These are phyloP conservation scores for Gaertneriomyces sp. DNA, from an alignment of 192 early-diverging fungal genomes.

Conservation along the genomic window DNA sequence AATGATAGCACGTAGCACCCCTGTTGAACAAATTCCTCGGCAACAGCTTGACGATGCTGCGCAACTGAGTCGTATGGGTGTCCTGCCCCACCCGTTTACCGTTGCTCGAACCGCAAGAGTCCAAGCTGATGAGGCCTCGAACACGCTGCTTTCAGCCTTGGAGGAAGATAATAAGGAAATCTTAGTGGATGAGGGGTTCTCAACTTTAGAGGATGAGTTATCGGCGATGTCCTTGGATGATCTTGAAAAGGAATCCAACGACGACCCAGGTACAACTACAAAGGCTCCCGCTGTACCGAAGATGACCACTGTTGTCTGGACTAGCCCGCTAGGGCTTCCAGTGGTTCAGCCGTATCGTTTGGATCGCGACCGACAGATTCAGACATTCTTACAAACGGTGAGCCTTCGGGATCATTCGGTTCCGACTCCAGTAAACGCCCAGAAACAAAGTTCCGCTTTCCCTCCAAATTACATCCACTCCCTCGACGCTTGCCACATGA, in stretches of 20 bases:
- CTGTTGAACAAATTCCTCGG: constrained; percentile 39
- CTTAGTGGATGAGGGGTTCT: constrained; percentile 14
- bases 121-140: not conserved
- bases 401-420: constrained; percentile 65
- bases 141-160: constrained; percentile 3
- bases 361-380: constrained; percentile 54
- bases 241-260: constrained; percentile 27
- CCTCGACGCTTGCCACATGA: constrained; percentile 95
- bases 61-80: constrained; percentile 33
- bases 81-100: constrained; percentile 35
- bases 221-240: constrained; percentile 9
- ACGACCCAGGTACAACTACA: not conserved
- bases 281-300: not conserved
- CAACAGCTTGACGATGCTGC: constrained; percentile 42
- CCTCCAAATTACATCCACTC: constrained; percentile 99
- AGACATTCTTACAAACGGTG: constrained; percentile 79
- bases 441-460: constrained; percentile 93
- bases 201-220: constrained; percentile 3
- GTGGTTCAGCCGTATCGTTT: constrained; percentile 97
- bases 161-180: constrained; percentile 8
- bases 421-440: constrained; percentile 76
- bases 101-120: constrained; percentile 24
- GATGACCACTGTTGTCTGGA: constrained; percentile 94
- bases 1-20: constrained; percentile 77
- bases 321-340: constrained; percentile 88